These are phyloP conservation scores for Cairneyella variabilis DNA, from an alignment of 495 filamentous ascomycete genomes.

Conservation along the genomic window DNA sequence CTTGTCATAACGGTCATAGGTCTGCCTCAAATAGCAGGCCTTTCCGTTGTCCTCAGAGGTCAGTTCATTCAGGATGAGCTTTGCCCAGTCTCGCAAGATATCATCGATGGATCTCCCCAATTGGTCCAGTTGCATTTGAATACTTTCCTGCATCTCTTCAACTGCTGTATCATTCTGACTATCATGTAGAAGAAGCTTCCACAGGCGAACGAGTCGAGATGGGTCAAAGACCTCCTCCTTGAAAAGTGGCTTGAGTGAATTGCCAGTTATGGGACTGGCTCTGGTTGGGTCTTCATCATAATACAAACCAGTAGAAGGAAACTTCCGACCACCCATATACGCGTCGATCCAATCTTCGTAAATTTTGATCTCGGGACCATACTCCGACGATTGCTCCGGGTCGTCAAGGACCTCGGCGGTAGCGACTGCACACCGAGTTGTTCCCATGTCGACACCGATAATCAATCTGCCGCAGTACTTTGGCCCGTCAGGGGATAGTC, in stretches of 20 bases:
- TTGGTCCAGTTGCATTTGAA: background rate
- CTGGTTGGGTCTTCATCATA: background rate
- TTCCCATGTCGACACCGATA: background rate
- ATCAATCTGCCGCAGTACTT: background rate
- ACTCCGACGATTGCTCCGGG: background rate
- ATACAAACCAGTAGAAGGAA: background rate
- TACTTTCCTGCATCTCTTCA: background rate
- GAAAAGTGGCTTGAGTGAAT: background rate
- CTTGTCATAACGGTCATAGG: background rate
- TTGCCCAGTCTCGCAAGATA: slow-evolving; percentile 1
- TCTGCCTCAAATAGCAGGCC: background rate
- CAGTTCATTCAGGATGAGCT: background rate
- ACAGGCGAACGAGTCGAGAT: background rate
- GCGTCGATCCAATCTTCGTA: background rate
- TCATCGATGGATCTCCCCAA: background rate
- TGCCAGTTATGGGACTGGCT: background rate
- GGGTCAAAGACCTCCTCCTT: background rate
- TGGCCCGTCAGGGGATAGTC: no score
- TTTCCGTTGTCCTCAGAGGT: background rate
- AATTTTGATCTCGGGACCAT: background rate
- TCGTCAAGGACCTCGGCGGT: background rate
- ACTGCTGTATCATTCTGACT: background rate
- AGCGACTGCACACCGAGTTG: background rate
- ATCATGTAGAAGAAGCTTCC: slow-evolving; percentile 6
- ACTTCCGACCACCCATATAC: background rate